A percentile compares a stretch with the other conserved stretches of the same genome.
Evolutionary conservation across 805 yeast genomes (phyloP).

Genomic region (Candida nonsorbophila): DNA sequence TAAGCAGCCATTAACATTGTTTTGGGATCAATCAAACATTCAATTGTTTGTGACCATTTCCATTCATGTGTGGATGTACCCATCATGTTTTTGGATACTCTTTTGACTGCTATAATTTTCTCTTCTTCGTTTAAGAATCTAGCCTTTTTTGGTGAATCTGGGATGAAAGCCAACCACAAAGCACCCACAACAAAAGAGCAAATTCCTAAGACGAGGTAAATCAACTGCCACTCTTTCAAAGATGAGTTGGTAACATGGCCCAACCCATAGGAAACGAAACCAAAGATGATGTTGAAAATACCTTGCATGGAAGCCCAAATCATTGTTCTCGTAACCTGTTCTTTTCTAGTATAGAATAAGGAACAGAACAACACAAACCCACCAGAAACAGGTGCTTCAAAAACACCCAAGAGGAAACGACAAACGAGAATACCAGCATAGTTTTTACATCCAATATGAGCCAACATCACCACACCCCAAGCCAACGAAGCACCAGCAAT

Average conservation of each 20-base stretch:
- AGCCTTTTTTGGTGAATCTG: conserved; percentile 21
- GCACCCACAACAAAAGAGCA: conserved; percentile 11
- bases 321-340: conserved; percentile 23
- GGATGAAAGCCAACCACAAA: conserved; percentile 10
- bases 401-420: conserved; percentile 32
- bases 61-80: conserved; percentile 28
- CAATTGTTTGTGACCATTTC: conserved; percentile 29
- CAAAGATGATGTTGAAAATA: conserved; percentile 16
- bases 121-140: conserved; percentile 25
- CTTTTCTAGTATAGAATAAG: conserved; percentile 25
- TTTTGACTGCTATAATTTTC: conserved; percentile 15
- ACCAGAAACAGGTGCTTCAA: conserved; percentile 31
- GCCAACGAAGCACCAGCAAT: conserved; percentile 9
- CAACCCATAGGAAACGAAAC: conserved; percentile 19
- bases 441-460: conserved; percentile 23
- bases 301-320: conserved; percentile 21
- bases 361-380: conserved; percentile 27
- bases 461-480: conserved; percentile 16
- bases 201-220: conserved; percentile 12
- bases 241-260: conserved; percentile 20
- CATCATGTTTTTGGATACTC: conserved; percentile 15
- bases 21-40: conserved; percentile 27
- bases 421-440: conserved; percentile 27
- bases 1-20: conserved; percentile 27
- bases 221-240: conserved; percentile 19